phyloP scores from a whole-genome alignment of 495 filamentous ascomycete genomes.

The Cryomyces minteri region DNA sequence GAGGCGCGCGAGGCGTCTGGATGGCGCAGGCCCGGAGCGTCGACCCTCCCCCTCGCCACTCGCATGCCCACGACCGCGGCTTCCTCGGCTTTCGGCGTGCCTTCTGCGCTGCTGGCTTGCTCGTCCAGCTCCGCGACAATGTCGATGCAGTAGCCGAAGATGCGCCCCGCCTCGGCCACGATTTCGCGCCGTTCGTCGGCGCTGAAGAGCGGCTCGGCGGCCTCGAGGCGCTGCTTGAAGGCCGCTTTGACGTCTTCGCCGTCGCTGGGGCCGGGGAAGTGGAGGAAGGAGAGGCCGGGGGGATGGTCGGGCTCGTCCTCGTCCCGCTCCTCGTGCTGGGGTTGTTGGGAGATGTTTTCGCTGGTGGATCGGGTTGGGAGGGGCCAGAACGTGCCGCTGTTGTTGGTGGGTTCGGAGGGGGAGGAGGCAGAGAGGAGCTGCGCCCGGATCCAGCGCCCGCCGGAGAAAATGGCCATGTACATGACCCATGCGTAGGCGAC shows the following conservation, averaged over 20 bases:
- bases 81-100: not conserved
- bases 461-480: constrained; percentile 40
- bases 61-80: not conserved
- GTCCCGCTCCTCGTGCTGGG: not conserved
- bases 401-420: not conserved
- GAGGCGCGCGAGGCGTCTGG: too few species aligned
- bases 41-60: too few species aligned
- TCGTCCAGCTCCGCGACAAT: constrained; percentile 25
- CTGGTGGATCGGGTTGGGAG: not conserved
- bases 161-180: constrained; percentile 24
- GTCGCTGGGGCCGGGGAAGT: constrained; percentile 16
- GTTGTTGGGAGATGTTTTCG: not conserved
- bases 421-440: constrained; percentile 23
- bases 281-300: constrained; percentile 15
- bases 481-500: constrained; percentile 40
- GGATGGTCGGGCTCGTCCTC: not conserved
- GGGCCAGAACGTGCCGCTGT: constrained; percentile 22
- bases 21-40: too few species aligned
- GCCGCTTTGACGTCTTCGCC: constrained; percentile 23
- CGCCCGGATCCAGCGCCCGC: constrained; percentile 32
- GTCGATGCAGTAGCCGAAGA: constrained; percentile 22
- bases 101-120: not conserved
- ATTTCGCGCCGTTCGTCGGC: constrained; percentile 26
- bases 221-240: constrained; percentile 22
- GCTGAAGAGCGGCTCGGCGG: constrained; percentile 24